Base-by-base conservation (phyloP, 1,284 basidiomycete species). In the Tausonia pullulans region DNA sequence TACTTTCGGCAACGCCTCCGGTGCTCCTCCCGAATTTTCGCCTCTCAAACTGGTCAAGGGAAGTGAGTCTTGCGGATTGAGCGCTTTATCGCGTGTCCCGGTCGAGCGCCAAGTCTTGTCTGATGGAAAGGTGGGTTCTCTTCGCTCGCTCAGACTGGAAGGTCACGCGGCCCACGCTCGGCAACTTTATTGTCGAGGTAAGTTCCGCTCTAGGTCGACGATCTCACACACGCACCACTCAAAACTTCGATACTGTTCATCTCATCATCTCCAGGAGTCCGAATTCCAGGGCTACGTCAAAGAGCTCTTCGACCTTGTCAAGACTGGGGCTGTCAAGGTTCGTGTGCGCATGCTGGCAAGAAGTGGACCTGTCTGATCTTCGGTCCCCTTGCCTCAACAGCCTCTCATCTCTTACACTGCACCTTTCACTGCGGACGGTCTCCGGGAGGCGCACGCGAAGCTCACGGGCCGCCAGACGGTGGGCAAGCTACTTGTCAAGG, bases 1-100 rank as follows among this genome's bases (percentile, higher is more conserved):
- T 27, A 86, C 85, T 8, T 85, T 93, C 62, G 95, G 95, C 0
- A 97, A 96, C 73, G 90, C 94, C 0, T 93, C 89, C 10, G 94
- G 92, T 3, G 77, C 86, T 10, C 74, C 75, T 8, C 69, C 72
- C 16, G 71, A 73, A 0, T 74, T 78, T 46, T 67, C 74, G 2
- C 73, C 75, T 3, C 72, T 80, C 59, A 76, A 77, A 68, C 69
- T 79, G 14, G 72, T 73, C 0, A 63, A 71, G 41, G 79, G 76
- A 69, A 77, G 27, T 27, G 27, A 27, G 27, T 27, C 27, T 27
- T 27, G 27, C 27, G 27, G 27, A 27, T 27, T 27, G 27, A 27
- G 1, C 27, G 27, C 27, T 27, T 27, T 27, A 27, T 27, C 27
- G 1, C 27, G 27, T 27, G 27, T 27, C 27, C 27, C 27, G 27